These are phyloP conservation scores for Eremothecium coryli DNA, from an alignment of 1,139 yeast genomes.

Conservation along the genomic window DNA sequence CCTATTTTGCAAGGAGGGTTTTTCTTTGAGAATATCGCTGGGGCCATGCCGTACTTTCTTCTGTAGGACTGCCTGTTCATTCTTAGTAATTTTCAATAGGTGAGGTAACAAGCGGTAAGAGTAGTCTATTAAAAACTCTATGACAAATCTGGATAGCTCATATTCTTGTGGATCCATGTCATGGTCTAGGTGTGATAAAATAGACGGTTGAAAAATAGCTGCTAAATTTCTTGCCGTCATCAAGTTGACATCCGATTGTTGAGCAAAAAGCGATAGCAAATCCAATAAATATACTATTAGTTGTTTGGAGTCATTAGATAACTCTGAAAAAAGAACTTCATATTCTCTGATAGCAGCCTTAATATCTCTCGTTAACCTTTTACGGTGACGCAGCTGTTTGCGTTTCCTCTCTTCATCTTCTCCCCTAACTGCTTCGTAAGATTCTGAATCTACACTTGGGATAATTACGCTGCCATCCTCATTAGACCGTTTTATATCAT, in stretches of 20 bases:
- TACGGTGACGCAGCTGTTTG: constrained; percentile 33
- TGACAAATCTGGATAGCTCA: constrained; percentile 75
- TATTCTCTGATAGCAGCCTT: constrained; percentile 64
- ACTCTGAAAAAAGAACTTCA: constrained; percentile 50
- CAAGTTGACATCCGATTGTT: constrained; percentile 64
- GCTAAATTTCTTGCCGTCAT: constrained; percentile 94
- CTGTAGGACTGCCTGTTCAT: constrained; percentile 7
- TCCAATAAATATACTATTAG: constrained; percentile 79
- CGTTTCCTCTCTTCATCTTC: constrained; percentile 29
- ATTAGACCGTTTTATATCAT: neutral
- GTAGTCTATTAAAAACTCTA: constrained; percentile 82
- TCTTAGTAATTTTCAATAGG: constrained; percentile 31
- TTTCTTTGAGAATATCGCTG: too few species aligned
- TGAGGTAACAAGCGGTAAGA: constrained; percentile 68
- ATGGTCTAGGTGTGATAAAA: constrained; percentile 84
- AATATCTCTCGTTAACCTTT: constrained; percentile 46
- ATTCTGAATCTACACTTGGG: neutral
- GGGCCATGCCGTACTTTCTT: neutral
- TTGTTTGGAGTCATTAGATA: constrained; percentile 49
- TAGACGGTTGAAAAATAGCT: constrained; percentile 92
- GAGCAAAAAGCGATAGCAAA: constrained; percentile 75
- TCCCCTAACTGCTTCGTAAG: constrained; percentile 29
- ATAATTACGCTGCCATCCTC: neutral
- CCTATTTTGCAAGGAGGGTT: too few species aligned
- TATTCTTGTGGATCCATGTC: constrained; percentile 89